Base-by-base conservation (phyloP, 805 yeast species). In the Starmerella sirachaensis region DNA sequence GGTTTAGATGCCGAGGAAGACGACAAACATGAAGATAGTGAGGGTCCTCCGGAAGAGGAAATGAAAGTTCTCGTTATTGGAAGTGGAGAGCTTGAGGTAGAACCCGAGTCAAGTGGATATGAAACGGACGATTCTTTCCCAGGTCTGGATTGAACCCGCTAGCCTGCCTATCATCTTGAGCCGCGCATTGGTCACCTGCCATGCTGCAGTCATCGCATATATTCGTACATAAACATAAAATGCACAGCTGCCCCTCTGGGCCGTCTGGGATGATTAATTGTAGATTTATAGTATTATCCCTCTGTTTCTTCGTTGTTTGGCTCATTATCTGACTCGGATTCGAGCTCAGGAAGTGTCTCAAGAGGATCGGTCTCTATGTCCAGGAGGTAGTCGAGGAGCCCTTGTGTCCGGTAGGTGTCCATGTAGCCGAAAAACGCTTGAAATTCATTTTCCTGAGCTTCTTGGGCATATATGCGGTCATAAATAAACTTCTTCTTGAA, bases 381-480 rank as follows among this genome's bases (percentile, higher is more conserved):
- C 3, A 63, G 56, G 39, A 63, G 43, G 53, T 73, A 78, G 50
- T 73, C 76, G 50, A 76, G 73, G 13, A 73, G 69, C 23, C 72
- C 72, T 29, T 74, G 74, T 16, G 76, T 82, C 19, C 71, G 69
- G 57, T 78, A 84, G 26, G 79, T 74, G 59, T 88, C 98, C 48
- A 91, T 78, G 56, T 82, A 88, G 31, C 81, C 80, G 59, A 82
- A 91, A 55, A 91, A 88, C 1, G 94, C 93, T 47, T 84, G 77
- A 62, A 82, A 86, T 4, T 78, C 79, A 53, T 85, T 83, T 52
- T 85, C 96, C 52, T 74, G 73, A 31, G 73, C 78, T 59, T 91
- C 98, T 60, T 86, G 95, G 29, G 72, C 75, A 55, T 88, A 88
- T 42, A 91, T 85, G 58, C 85, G 83, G 53, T 86, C 94, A 57